Base-by-base conservation (phyloP, 2,329 filamentous ascomycete genomes). In the Aspergillus persii region DNA sequence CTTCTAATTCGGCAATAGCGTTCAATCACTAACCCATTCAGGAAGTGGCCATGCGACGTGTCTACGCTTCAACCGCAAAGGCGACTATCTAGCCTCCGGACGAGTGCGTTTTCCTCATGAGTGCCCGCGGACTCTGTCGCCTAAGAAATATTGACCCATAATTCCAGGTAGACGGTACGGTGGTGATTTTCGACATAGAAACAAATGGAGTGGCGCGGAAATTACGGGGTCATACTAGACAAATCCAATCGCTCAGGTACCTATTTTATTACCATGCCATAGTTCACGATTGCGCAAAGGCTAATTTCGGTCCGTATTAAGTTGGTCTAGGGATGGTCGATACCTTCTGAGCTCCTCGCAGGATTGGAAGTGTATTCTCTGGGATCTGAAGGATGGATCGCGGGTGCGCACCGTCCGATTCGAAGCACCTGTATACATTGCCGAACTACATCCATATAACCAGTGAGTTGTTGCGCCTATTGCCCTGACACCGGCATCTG, bases 181-280 rank as follows among this genome's bases (percentile, higher is more conserved):
- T 99, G 46, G 91, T 96, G 57, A 90, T 99, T 50, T 99, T 96
- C 84, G 95, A 99, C 73, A 86, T 98, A 53, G 96, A 99, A 77
- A 99, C 96, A 8, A 96, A 96, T 83, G 94, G 95, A 41, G 91
- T 98, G 4, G 95, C 95, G 59, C 89, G 92, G 71, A 99, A 98
- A 78, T 81, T 99, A 63, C 87, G 92, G 65, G 95, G 94, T 11
- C 95, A 99, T 77, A 96, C 91, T 53, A 89, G 91, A 71, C 94
- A 95, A 73, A 93, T 99, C 58, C 94, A 96, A 68, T 96, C 91
- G 54, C 77, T 99, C 61, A 96, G 80, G 80, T 81, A 75, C 27
- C 15, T n/a, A 41, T n/a, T 41, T 41, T 63, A 41, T 27, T 44
- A 15, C 27, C 9, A 31, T 39, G 11, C 18, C 18, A 23, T 23